Base-by-base conservation (phyloP, 2,329 filamentous ascomycete species). In the Verticillium longisporum region DNA sequence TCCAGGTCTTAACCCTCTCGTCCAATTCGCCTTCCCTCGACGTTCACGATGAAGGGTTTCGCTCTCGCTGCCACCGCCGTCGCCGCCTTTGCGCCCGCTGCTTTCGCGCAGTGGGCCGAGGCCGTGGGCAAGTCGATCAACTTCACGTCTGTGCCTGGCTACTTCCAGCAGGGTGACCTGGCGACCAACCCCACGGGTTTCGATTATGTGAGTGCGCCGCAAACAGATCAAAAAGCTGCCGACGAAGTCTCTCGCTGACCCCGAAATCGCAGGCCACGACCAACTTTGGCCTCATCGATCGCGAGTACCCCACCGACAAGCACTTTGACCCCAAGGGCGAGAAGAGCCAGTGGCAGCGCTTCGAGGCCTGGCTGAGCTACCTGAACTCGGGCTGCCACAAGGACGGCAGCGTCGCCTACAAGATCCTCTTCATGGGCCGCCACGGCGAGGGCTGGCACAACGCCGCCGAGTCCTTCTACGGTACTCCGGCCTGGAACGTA, bases 381-480 rank as follows among this genome's bases (percentile, higher is more conserved):
- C 70, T 90, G 41, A 88, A 88, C 73, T 63, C 65, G 11, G 66
- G 70, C 33, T 72, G 73, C 59, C 58, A 60, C 36, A 67, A 70
- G 3, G 70, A 78, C n/a, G 70, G 72, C 10, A 78, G 76, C 57
- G 79, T 81, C 14, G 74, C 78, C 34, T 91, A 89, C 76, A 88
- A 88, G 68, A 78, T 92, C 10, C 70, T 91, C 34, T 87, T 87
- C 72, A 78, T 90, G 71, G 88, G 84, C 3, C 84, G 89, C 45
- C 89, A 91, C 68, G 89, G 88, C 26, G 82, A 91, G 72, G 88
- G 88, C 13, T 84, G 76, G 66, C 83, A 86, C 65, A 87, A 86
- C 65, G 79, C 79, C 6, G 88, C 87, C 14, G 85, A 90, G 72
- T 76, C 78, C 33, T 88, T 79, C 70, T 90, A 88, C 66, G 87